Base-by-base conservation (phyloP, 139 green algal species). In the Tetradesmus lagerheimii region DNA sequence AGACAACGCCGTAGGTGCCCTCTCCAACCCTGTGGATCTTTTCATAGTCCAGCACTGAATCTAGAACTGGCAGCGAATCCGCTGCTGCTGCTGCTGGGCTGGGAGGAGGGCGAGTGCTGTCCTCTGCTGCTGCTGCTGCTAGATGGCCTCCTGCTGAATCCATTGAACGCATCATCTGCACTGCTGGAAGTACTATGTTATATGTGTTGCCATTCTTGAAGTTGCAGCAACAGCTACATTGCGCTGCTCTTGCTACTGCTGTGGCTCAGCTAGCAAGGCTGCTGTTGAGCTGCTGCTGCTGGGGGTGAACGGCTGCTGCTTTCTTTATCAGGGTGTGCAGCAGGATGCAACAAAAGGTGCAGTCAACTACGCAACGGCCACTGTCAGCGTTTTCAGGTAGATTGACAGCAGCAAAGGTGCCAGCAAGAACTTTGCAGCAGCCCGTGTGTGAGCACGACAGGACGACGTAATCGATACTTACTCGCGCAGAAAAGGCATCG, bases 21-120 rank as follows among this genome's bases (percentile, higher is more conserved):
- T 97, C 96, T 0, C 96, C 96, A n/a, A 98, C 94, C 0, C 95
- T 89, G 76, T 95, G 91, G 25, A 97, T 90, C 91, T 97, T 97
- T 66, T 97, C 94, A 76, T 96, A 97, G 34, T 95, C 87, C 4
- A 47, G 47, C 0, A 97, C 95, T 1, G 93, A 62, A 45, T 96
- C 90, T 0, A 93, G 18, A 5, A 96, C 93, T 20, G 92, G 94
- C 53, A 95, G 88, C 1, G 85, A 39, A 6, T 47, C 23, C 18
- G 83, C 83, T 27, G 74, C 71, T 79, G 71, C 71, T 79, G n/a
- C 57, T 71, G 57, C 20, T 71, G 57, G 57, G 57, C 23, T 71
- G 57, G 57, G 23, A 0, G 57, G 2, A 8, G 57, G 57, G 1
- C 3, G 4, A 8, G 57, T 6, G n/a, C n/a, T n/a, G 16, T n/a